Percentiles rank a stretch among this genome's conserved stretches.
phyloP scores from a whole-genome alignment of 1,284 basidiomycete species.

The Cutaneotrichosporon spelunceum region DNA sequence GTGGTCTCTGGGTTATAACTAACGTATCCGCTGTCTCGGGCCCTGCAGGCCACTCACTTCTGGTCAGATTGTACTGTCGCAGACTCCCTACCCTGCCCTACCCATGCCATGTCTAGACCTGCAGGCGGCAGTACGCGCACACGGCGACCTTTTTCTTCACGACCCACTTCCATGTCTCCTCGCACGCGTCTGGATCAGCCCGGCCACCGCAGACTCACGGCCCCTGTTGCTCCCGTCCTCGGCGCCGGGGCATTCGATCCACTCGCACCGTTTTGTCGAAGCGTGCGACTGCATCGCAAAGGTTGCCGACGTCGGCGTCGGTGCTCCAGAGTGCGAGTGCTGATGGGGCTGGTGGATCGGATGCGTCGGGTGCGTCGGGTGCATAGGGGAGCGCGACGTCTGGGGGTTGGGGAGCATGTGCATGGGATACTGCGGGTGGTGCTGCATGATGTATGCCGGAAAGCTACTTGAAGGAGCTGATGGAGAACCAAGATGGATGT shows the following conservation, averaged over 20 bases:
- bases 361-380: not conserved
- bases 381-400: not conserved
- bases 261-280: not conserved
- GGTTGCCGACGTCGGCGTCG: not conserved
- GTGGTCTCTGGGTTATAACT: too few species aligned
- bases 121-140: constrained; percentile 1
- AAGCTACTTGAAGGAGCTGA: too few species aligned
- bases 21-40: too few species aligned
- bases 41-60: too few species aligned
- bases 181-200: not conserved
- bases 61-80: too few species aligned
- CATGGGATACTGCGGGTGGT: too few species aligned
- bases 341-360: too few species aligned
- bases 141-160: not conserved
- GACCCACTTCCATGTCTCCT: constrained; percentile 7
- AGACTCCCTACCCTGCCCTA: not conserved
- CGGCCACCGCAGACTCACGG: not conserved
- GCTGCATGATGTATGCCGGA: too few species aligned
- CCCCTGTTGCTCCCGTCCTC: not conserved
- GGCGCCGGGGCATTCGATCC: not conserved
- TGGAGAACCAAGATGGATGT: too few species aligned
- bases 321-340: not conserved
- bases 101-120: too few species aligned
- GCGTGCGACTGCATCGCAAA: not conserved
- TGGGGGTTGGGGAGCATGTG: not conserved